phyloP scores from a whole-genome alignment of 2,329 filamentous ascomycete genomes.

The Trichoderma sp. region DNA sequence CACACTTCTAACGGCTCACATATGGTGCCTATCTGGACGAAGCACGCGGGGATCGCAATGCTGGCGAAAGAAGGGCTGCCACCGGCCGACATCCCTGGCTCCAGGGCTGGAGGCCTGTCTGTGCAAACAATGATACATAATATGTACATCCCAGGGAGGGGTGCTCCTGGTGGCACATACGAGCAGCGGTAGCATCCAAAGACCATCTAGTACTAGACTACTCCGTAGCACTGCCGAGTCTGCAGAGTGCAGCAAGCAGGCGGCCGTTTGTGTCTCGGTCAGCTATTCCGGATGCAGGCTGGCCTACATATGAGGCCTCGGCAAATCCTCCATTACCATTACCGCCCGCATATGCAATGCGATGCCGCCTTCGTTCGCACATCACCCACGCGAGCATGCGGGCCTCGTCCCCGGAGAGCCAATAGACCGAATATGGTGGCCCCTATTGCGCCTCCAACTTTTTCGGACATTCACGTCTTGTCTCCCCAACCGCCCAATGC shows the following conservation, averaged over 20 bases:
- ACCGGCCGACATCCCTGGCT: constrained; percentile 5
- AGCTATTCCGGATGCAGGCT: constrained; percentile 19
- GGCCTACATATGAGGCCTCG: constrained; percentile 4
- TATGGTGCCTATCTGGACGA: neutral
- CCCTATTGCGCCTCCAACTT: neutral
- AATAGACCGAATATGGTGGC: neutral
- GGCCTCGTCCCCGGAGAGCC: constrained; percentile 8
- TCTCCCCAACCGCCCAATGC: too few species aligned
- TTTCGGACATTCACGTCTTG: neutral
- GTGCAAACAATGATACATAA: neutral
- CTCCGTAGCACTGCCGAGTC: neutral
- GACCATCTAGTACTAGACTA: too few species aligned
- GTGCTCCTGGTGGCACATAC: neutral
- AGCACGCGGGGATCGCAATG: neutral
- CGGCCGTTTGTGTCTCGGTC: constrained; percentile 7
- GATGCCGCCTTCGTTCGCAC: constrained; percentile 9
- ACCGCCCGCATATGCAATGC: constrained; percentile 22
- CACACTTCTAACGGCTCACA: neutral
- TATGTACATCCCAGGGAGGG: neutral
- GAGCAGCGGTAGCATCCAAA: neutral
- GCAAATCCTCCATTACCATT: constrained; percentile 8
- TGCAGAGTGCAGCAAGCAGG: constrained; percentile 11
- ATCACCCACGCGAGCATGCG: constrained; percentile 24
- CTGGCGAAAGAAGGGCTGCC: constrained; percentile 10
- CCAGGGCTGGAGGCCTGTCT: too few species aligned